A percentile compares a stretch with the other conserved stretches of the same genome.
Conservation (phyloP, 345 rosid species). For the Schrenkiella parvula region DNA sequence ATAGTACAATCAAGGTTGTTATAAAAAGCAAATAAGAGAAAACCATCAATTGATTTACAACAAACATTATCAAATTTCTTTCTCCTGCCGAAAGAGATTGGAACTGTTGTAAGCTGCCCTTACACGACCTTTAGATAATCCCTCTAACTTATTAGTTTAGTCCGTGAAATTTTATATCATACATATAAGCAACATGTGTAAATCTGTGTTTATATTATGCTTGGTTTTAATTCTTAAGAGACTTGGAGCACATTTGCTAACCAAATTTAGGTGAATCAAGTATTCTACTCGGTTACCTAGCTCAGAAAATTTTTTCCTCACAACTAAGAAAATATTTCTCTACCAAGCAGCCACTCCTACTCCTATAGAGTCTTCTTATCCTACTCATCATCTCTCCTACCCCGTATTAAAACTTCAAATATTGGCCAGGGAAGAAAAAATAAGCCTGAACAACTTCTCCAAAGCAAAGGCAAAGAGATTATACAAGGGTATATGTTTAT, state of each 20-base stretch:
- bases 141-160: not conserved
- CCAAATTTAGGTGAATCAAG: not conserved
- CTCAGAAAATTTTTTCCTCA: not conserved
- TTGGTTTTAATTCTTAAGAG: constrained; percentile 7
- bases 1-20: not conserved
- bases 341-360: constrained; percentile 12
- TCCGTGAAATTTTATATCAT: not conserved
- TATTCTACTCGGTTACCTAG: not conserved
- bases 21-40: not conserved
- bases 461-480: not conserved
- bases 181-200: not conserved
- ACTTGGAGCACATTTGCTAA: not conserved
- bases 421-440: not conserved
- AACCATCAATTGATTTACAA: constrained; percentile 7
- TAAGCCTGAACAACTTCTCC: not conserved
- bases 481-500: not conserved
- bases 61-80: not conserved
- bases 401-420: not conserved
- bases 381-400: constrained; percentile 12
- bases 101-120: not conserved
- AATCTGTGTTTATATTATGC: not conserved
- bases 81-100: not conserved
- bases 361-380: not conserved
- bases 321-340: not conserved
- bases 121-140: not conserved